Evolutionary conservation across 139 green algal species (phyloP), one percentile per base, ranked within the genome.

Genomic region (Tetraselmis striata): DNA sequence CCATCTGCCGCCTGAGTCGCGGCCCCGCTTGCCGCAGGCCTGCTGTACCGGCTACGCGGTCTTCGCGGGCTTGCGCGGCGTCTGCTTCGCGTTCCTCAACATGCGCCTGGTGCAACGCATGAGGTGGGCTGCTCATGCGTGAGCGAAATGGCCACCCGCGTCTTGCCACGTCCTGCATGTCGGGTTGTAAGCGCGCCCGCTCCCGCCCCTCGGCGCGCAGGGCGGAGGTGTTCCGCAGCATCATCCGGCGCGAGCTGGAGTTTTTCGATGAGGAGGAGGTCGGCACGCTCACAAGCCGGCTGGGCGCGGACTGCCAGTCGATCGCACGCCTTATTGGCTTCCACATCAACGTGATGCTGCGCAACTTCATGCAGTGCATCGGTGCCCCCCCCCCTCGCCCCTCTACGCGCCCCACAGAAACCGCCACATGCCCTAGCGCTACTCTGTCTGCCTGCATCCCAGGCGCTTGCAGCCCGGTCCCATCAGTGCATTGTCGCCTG

Each of bases 331-430:
- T 89, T 32, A 86, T 97, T 25, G 83, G 88, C 59, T 94, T 90
- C 77, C 95, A 95, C 83, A 83, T 97, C 83, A 97, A 98, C 82
- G 91, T 97, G 26, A 90, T 93, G 0, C 80, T 95, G 1, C 83
- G 94, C 26, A 98, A 97, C 82, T 31, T 84, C 22, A 79, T 98
- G 45, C 93, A 97, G 83, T 88, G 85, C 28, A 84, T 93, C 18
- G 91, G 91, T 92, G 81, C 45, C 5, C 11, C 45, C 45, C 18
- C 45, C 45, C 45, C 77, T 45, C 2, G 28, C 28, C 77, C 28
- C 25, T n/a, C 77, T n/a, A n/a, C n/a, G n/a, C n/a, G n/a, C n/a
- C n/a, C n/a, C n/a, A n/a, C n/a, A n/a, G n/a, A n/a, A n/a, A n/a
- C n/a, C n/a, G n/a, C n/a, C n/a, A n/a, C n/a, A n/a, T n/a, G n/a